A percentile compares a stretch with the other conserved stretches of the same genome.
Conservation (phyloP, 306 rosid genomes). For the Trifolium repens region DNA sequence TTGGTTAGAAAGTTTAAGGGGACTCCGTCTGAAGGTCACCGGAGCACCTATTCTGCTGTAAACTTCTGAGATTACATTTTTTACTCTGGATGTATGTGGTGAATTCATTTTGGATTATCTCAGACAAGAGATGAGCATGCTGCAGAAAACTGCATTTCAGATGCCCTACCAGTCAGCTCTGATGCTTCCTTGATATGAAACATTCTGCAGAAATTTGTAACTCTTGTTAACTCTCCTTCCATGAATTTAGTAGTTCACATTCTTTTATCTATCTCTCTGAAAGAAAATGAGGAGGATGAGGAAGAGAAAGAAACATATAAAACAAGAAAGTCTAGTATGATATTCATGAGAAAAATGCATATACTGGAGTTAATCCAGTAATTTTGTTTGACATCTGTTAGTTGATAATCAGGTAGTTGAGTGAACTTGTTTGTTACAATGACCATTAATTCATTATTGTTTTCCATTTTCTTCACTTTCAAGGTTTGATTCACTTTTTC, state of each 20-base stretch:
- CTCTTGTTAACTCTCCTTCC: conserved; percentile 40
- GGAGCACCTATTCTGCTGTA: conserved; percentile 81
- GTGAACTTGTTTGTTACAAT: conserved; percentile 17
- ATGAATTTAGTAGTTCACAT: conserved; percentile 34
- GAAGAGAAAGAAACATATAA: conserved; percentile 21
- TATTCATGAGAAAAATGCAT: conserved; percentile 22
- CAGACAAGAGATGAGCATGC: conserved; percentile 39
- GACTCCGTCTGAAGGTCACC: conserved; percentile 75
- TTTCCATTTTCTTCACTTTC: conserved; percentile 22
- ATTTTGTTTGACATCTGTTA: conserved; percentile 38
- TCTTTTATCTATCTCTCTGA: conserved; percentile 23
- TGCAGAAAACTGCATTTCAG: conserved; percentile 41
- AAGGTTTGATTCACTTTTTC: not conserved
- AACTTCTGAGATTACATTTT: conserved; percentile 63
- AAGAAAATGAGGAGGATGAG: conserved; percentile 19
- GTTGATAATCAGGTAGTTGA: conserved; percentile 34
- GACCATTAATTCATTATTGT: conserved; percentile 33
- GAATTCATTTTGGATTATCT: conserved; percentile 42
- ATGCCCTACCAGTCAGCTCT: conserved; percentile 37
- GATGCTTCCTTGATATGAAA: conserved; percentile 39
- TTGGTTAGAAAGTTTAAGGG: conserved; percentile 68
- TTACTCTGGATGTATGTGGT: conserved; percentile 40
- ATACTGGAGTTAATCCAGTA: conserved; percentile 36
- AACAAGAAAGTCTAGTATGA: conserved; percentile 22
- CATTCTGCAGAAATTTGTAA: conserved; percentile 39